A percentile compares a stretch with the other conserved stretches of the same genome.
These are phyloP conservation scores for Endocladia muricata DNA, from an alignment of 31 red algal species.

Conservation along the genomic window DNA sequence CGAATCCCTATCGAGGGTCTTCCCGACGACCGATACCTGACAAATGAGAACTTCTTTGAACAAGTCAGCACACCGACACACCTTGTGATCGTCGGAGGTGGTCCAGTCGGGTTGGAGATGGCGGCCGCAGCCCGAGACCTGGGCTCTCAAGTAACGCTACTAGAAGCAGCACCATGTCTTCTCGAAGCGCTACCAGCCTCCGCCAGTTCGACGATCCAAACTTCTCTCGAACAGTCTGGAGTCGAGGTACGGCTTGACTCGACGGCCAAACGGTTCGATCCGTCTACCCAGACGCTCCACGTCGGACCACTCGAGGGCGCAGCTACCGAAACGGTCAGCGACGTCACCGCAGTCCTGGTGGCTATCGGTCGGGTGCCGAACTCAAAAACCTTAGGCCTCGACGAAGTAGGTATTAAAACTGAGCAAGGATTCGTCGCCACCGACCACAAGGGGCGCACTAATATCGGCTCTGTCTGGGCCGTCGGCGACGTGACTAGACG, in stretches of 20 bases:
- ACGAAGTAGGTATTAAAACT: constrained; percentile 35
- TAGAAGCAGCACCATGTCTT: constrained; percentile 36
- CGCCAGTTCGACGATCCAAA: background rate
- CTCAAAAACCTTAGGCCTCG: constrained; percentile 39
- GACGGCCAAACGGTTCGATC: background rate
- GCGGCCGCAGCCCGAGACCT: constrained; percentile 45
- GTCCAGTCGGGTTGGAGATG: constrained; percentile 60
- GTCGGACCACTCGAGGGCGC: constrained; percentile 5
- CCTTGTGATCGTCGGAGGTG: constrained; percentile 44
- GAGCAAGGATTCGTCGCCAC: constrained; percentile 45
- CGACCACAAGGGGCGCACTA: constrained; percentile 47
- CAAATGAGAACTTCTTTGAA: constrained; percentile 55
- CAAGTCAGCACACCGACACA: constrained; percentile 33
- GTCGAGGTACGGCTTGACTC: constrained; percentile 25
- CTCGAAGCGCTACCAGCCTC: constrained; percentile 44
- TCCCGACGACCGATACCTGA: constrained; percentile 22
- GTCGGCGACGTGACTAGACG: constrained; percentile 38
- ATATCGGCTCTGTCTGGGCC: constrained; percentile 33
- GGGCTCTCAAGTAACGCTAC: constrained; percentile 56
- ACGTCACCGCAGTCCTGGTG: constrained; percentile 54
- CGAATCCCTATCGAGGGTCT: constrained; percentile 11
- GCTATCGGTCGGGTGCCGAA: constrained; percentile 55
- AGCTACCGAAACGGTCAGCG: background rate
- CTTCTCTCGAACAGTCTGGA: constrained; percentile 13
- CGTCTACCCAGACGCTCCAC: background rate